Conservation (phyloP, 2,329 filamentous ascomycete genomes). For the Eutypella sp. region DNA sequence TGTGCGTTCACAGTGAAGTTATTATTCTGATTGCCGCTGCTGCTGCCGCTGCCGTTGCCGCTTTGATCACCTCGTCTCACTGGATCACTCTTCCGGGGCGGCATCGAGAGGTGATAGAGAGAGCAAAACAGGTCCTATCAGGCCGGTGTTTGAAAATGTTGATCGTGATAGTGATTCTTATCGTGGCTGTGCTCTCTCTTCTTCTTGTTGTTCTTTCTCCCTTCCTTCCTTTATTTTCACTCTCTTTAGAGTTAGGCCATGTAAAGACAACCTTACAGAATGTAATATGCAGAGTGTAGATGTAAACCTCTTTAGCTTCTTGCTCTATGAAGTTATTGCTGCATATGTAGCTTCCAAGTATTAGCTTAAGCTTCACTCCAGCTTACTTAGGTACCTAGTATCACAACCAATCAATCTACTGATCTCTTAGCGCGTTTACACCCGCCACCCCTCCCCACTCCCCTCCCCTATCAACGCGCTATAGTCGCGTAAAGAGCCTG, state of each 20-base stretch:
- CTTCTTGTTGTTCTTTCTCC: too few species aligned
- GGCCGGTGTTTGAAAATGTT: background rate
- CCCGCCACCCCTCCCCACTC: too few species aligned
- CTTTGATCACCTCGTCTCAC: conserved; percentile 39
- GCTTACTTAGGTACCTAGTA: background rate
- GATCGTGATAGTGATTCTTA: background rate
- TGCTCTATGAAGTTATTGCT: background rate
- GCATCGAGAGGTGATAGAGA: conserved; percentile 36
- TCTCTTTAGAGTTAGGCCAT: too few species aligned
- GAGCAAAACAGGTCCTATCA: background rate
- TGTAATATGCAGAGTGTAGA: too few species aligned
- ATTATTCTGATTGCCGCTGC: too few species aligned
- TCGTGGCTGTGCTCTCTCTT: background rate
- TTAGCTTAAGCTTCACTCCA: background rate
- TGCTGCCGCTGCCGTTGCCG: too few species aligned
- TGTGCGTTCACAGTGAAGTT: conserved; percentile 41
- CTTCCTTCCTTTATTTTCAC: too few species aligned
- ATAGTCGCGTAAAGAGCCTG: conserved; percentile 19
- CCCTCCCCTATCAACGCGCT: conserved; percentile 19
- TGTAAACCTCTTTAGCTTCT: too few species aligned
- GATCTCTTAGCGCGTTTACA: conserved; percentile 1
- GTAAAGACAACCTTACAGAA: too few species aligned
- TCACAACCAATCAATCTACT: background rate
- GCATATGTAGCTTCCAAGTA: background rate
- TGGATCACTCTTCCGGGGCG: conserved; percentile 50